Evolutionary conservation across 148 eudicot species (phyloP), one percentile per base, ranked within the genome.

Genomic region (Simmondsia chinensis): DNA sequence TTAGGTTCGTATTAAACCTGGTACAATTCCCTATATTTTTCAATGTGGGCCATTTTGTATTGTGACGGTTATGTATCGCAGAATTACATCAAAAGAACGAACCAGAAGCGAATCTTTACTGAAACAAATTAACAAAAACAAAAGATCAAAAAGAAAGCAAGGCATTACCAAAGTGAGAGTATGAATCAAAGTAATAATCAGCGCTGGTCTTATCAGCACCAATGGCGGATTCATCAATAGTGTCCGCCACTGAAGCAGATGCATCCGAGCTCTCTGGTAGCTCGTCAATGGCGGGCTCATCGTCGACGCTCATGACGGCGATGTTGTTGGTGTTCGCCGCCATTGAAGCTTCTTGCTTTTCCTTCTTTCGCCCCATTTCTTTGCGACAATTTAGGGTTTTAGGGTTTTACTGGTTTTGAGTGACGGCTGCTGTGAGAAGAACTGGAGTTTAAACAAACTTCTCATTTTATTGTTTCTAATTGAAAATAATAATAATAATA

Each of bases 171-270:
- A 91, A 91, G 64, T 93, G 99, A 16, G 99, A 87, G 64, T 93
- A 93, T 20, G 99, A 93, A 59, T 93, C 99, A 56, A 93, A 93
- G 73, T 93, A 93, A 48, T 93, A 93, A 52, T 93, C 99, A 34
- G 99, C 99, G 59, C 96, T 93, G 39, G 99, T 93, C 48, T 76
- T 76, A 39, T 82, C 89, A 43, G 33, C 76, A 23, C 43, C 72
- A 41, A 63, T 33, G 26, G 49, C 20, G 28, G 14, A 16, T 8
- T 74, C 48, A 20, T 54, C 76, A 17, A 59, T 57, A n/a, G 54
- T 31, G 8, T 76, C 84, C 56, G 60, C 68, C 87, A 79, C 82
- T 35, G 70, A 23, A 4, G 68, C 70, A 37, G 63, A 69, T 37
- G 65, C 60, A 31, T 69, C 64, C 11, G 91, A 80, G 58, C 60